A percentile compares a stretch with the other conserved stretches of the same genome.
phyloP scores from a whole-genome alignment of 441 rosid species.

The Euphorbia schlechtendalii region DNA sequence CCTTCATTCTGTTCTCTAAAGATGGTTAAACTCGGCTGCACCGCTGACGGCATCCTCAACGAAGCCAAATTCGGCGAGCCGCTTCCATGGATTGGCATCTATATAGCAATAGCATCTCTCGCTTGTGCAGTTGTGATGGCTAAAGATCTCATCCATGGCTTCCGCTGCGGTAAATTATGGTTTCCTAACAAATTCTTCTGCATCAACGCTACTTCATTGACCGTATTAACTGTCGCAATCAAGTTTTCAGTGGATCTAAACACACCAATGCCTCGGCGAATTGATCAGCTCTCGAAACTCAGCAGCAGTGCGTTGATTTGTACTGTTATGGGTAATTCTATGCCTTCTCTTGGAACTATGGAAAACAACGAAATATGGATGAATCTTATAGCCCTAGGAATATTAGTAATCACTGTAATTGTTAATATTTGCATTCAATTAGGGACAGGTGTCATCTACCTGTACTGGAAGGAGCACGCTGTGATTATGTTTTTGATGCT shows the following conservation, averaged over 20 bases:
- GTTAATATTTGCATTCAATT: constrained; percentile 70
- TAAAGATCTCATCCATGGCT: constrained; percentile 50
- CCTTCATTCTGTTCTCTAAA: not conserved
- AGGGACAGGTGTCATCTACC: constrained; percentile 72
- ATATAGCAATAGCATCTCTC: constrained; percentile 42
- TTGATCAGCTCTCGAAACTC: constrained; percentile 87
- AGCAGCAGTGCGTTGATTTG: constrained; percentile 70
- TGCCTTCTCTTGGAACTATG: constrained; percentile 86
- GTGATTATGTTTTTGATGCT: constrained; percentile 51
- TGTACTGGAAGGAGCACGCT: constrained; percentile 59
- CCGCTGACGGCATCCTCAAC: constrained; percentile 49
- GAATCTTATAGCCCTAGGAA: constrained; percentile 59
- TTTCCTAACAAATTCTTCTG: constrained; percentile 64
- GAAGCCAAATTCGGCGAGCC: constrained; percentile 56
- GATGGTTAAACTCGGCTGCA: constrained; percentile 51
- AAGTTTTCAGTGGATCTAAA: constrained; percentile 82
- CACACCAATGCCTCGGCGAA: constrained; percentile 75
- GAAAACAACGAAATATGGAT: constrained; percentile 43
- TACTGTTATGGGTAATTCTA: constrained; percentile 66
- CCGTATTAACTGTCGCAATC: constrained; percentile 53
- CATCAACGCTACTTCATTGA: constrained; percentile 71
- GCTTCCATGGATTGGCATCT: constrained; percentile 67
- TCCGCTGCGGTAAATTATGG: constrained; percentile 55
- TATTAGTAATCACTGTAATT: constrained; percentile 55
- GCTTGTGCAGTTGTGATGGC: constrained; percentile 59